A percentile compares a stretch with the other conserved stretches of the same genome.
Evolutionary conservation across 345 rosid genomes (phyloP).

Genomic region (Salix purpurea): DNA sequence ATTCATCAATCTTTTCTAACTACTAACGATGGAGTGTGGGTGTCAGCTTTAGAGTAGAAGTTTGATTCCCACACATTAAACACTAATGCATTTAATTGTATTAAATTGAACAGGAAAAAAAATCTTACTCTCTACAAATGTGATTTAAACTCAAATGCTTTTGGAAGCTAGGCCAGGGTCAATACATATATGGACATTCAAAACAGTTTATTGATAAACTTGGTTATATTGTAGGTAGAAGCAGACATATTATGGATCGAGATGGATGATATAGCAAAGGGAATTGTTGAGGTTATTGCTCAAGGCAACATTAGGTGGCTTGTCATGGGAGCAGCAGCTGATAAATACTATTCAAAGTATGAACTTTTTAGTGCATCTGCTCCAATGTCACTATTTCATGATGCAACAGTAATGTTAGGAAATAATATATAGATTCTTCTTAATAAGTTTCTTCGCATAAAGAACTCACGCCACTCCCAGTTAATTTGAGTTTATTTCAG

Average conservation of each 20-base stretch:
- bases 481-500: background rate
- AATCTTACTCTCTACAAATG: background rate
- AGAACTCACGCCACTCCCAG: background rate
- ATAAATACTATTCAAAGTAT: slow-evolving; percentile 71
- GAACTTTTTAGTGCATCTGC: background rate
- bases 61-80: background rate
- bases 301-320: slow-evolving; percentile 66
- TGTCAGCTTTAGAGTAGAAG: background rate
- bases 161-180: background rate
- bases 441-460: background rate
- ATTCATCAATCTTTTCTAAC: background rate
- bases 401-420: background rate
- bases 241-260: slow-evolving; percentile 62
- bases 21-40: background rate
- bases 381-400: background rate
- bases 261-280: slow-evolving; percentile 55
- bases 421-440: background rate
- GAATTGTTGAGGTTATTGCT: slow-evolving; percentile 59
- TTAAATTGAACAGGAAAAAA: background rate
- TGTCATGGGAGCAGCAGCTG: slow-evolving; percentile 91
- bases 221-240: slow-evolving; percentile 42
- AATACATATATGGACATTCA: background rate
- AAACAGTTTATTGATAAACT: background rate
- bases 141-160: background rate
- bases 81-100: background rate